Evolutionary conservation across 495 filamentous ascomycete species (phyloP), one percentile per base, ranked within the genome.

Genomic region (Amniculicola lignicola): DNA sequence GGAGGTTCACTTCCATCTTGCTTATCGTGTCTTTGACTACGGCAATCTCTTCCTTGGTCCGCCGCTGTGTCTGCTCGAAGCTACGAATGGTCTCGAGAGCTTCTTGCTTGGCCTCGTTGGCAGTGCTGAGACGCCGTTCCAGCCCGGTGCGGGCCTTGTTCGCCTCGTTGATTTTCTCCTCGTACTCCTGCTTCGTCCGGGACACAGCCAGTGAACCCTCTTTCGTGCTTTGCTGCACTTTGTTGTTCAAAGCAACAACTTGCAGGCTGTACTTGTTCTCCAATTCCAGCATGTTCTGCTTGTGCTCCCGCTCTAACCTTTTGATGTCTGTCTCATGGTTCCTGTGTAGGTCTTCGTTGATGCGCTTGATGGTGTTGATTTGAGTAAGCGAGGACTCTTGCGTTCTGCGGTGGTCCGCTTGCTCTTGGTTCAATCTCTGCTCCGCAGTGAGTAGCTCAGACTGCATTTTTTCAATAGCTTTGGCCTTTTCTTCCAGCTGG

Each of bases 371-470:
- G 44, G 79, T 76, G 25, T 79, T 73, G 15, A 89, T 48, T 57
- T 95, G 89, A 19, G 82, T 70, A 2, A 76, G 66, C 3, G 75
- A 78, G 1, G 78, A 77, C 59, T 95, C 89, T 64, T 85, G 87
- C 12, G 83, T 79, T 51, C 82, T 82, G 19, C 82, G 79, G 69
- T 87, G 84, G 62, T 90, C 87, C 19, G 82, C 79, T 66, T 88
- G 83, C 55, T 86, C 89, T 68, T 90, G 89, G 11, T 83, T 82
- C 45, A 94, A 75, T 62, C 82, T 85, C 24, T 82, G 77, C 47
- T 87, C 77, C 12, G 88, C 68, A n/a, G 76, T 80, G 15, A 90
- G 68, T 18, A 85, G 68, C 39, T 86, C 82, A 3, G 79, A 74
- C 61, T 90, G 82, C 39, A 84, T 67, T 43, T 84, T 85, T 63